Conservation (phyloP, 768 basidiomycete species). For the Agrocybe pediades region DNA sequence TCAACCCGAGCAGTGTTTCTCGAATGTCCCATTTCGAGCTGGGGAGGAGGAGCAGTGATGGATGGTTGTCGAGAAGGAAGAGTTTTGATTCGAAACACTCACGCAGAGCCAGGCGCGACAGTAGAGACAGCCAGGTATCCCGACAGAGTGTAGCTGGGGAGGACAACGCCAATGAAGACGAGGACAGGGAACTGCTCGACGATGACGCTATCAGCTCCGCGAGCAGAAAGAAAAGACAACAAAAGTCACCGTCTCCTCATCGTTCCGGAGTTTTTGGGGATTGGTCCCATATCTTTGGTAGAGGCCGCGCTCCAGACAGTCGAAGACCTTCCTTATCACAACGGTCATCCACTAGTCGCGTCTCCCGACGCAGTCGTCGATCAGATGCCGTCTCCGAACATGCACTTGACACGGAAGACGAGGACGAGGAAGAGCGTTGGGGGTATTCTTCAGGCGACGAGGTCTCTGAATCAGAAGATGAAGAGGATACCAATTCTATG, state of each 20-base stretch:
- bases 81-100: slow-evolving; percentile 49
- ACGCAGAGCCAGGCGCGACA: slow-evolving; percentile 43
- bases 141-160: slow-evolving; percentile 38
- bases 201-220: slow-evolving; percentile 25
- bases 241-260: slow-evolving; percentile 33
- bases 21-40: slow-evolving; percentile 70
- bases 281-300: slow-evolving; percentile 67
- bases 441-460: slow-evolving; percentile 91
- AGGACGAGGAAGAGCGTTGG: slow-evolving; percentile 76
- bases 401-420: slow-evolving; percentile 51
- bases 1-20: slow-evolving; percentile 78
- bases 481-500: slow-evolving; percentile 21
- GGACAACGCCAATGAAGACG: slow-evolving; percentile 29
- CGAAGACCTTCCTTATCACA: slow-evolving; percentile 60
- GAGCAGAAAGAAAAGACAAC: slow-evolving; percentile 30
- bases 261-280: slow-evolving; percentile 61
- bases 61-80: slow-evolving; percentile 49
- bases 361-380: slow-evolving; percentile 52
- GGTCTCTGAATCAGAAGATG: slow-evolving; percentile 47
- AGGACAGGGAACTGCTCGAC: slow-evolving; percentile 27
- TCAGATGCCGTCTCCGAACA: slow-evolving; percentile 64
- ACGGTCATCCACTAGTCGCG: slow-evolving; percentile 53
- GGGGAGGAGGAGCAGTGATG: slow-evolving; percentile 58
- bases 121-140: slow-evolving; percentile 47
- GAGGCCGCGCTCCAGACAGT: slow-evolving; percentile 40